Evolutionary conservation across 495 filamentous ascomycete species (phyloP), one percentile per base, ranked within the genome.

Genomic region (Penicillium desertorum): DNA sequence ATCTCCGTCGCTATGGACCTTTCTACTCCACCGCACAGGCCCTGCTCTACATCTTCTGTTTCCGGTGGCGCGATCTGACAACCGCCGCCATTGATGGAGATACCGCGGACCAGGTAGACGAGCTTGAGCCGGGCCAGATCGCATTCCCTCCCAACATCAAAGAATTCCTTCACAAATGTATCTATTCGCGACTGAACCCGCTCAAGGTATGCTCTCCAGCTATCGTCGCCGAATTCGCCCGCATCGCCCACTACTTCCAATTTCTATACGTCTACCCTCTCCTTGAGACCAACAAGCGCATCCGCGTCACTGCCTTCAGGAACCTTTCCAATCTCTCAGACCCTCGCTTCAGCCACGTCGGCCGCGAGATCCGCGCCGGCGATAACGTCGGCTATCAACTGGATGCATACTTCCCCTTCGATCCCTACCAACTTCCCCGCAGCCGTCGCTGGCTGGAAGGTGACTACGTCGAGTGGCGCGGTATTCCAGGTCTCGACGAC

Each of bases 341-440:
- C 57, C 58, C 71, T 30, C 62, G 65, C 45, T 71, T 78, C 55
- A 71, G 65, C 51, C 75, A 80, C 22, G 72, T 77, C 1, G 78
- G 80, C 23, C 81, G 91, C 42, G 91, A 94, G 65, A 81, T 83
- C 22, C 63, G 87, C 81, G 53, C 76, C 43, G 71, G 75, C 51
- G 82, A 83, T 47, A 82, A 88, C 39, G 86, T 92, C 54, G 86
- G 86, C 39, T 85, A 83, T 71, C 75, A 93, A 68, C 80, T 98
- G 2, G 93, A 97, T 58, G 89, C 89, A 0, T 96, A 92, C 70
- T 98, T 98, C 70, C 94, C 95, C 2, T 99, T 99, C 64, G 94
- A 99, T 67, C 94, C 94, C 3, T 98, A 96, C 72, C 85, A 89
- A 59, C 78, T 98, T 12, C 93, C 91, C 0, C 77, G 83, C 48